Evolutionary conservation across 495 filamentous ascomycete genomes (phyloP).

Genomic region (Annulohypoxylon nitens): DNA sequence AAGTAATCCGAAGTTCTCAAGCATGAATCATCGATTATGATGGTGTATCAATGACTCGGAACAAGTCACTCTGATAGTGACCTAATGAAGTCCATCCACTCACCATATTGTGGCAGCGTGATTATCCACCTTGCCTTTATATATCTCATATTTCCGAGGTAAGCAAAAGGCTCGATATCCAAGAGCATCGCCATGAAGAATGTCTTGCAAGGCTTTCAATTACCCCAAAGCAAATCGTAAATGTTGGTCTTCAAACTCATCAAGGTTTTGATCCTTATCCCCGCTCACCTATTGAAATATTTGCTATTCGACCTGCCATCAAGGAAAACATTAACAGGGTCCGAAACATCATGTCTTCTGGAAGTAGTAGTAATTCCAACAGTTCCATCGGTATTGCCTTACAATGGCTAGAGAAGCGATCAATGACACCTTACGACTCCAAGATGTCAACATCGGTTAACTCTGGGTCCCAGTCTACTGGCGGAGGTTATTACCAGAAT

Average conservation of each 20-base stretch:
- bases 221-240: neutral
- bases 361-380: neutral
- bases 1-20: neutral
- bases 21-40: neutral
- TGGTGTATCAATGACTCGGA: neutral
- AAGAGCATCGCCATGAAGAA: neutral
- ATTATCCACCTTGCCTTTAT: too few species aligned
- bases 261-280: neutral
- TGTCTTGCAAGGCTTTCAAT: neutral
- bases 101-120: too few species aligned
- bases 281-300: neutral
- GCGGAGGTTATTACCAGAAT: neutral
- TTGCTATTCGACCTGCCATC: neutral
- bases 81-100: neutral
- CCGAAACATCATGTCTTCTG: slow-evolving; percentile 7
- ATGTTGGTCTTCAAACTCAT: neutral
- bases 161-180: too few species aligned
- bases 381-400: neutral
- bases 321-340: neutral
- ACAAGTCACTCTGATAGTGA: neutral
- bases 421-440: neutral
- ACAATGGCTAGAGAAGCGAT: neutral
- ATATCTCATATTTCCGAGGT: too few species aligned
- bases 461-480: neutral
- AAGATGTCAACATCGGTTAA: neutral